These are phyloP conservation scores for Paramecium primaurelia DNA, from an alignment of 73 alveolate species.

Conservation along the genomic window DNA sequence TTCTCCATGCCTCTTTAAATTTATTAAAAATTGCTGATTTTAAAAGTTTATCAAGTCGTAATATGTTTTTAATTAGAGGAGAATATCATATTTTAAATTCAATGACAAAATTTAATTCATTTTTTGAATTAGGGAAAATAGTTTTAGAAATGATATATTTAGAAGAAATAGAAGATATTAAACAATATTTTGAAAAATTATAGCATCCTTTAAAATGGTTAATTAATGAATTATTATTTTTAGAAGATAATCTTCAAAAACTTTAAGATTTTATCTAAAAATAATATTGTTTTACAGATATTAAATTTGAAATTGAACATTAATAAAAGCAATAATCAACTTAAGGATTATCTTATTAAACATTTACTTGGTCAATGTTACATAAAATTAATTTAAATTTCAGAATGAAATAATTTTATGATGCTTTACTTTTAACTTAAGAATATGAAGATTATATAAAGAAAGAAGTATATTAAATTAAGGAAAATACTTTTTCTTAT, in stretches of 20 bases:
- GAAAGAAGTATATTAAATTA: neutral
- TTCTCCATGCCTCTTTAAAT: neutral
- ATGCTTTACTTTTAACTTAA: neutral
- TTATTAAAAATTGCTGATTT: neutral
- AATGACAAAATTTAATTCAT: neutral
- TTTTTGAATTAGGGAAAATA: neutral
- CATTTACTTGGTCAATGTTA: neutral
- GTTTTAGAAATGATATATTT: neutral
- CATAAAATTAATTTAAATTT: neutral
- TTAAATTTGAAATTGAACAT: neutral
- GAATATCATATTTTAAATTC: neutral
- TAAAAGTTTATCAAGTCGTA: neutral
- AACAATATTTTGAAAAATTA: neutral
- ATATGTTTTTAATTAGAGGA: neutral
- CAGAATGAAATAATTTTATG: neutral
- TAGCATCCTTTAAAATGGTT: constrained; percentile 2
- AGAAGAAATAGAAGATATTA: neutral
- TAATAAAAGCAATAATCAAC: neutral
- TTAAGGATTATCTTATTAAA: neutral
- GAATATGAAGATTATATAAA: neutral
- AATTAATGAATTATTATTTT: constrained; percentile 3
- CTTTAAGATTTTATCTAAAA: neutral
- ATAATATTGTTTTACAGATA: neutral
- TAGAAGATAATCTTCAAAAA: neutral
- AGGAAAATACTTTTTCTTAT: neutral